Evolutionary conservation across 1,139 yeast species (phyloP).

Genomic region (Magnusiomyces ingens): DNA sequence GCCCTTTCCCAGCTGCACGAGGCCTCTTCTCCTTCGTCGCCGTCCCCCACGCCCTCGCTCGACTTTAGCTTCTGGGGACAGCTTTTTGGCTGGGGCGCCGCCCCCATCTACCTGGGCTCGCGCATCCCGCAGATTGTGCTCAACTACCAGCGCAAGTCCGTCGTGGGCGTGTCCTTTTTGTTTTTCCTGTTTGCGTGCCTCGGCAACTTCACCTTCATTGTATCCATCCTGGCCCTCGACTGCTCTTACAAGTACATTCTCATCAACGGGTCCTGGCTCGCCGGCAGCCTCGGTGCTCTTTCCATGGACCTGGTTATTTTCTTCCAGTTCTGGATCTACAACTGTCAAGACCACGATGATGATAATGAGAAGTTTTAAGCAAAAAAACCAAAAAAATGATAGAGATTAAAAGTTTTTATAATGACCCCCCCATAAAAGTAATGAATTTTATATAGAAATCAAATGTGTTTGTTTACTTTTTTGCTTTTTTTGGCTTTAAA

Average conservation of each 20-base stretch:
- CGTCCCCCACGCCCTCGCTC: slow-evolving; percentile 26
- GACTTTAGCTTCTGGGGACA: slow-evolving; percentile 75
- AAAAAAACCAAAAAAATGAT: no score
- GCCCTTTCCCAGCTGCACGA: slow-evolving; percentile 42
- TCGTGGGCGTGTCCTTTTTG: slow-evolving; percentile 88
- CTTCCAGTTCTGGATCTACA: slow-evolving; percentile 78
- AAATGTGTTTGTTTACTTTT: no score
- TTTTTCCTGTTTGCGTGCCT: slow-evolving; percentile 89
- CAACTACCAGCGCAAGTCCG: slow-evolving; percentile 76
- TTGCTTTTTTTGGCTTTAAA: no score
- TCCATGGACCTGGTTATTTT: slow-evolving; percentile 75
- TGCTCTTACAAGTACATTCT: slow-evolving; percentile 60
- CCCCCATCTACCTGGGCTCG: slow-evolving; percentile 76
- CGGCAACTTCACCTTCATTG: slow-evolving; percentile 84
- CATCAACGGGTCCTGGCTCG: slow-evolving; percentile 86
- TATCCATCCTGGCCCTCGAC: slow-evolving; percentile 68
- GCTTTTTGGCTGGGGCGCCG: slow-evolving; percentile 87
- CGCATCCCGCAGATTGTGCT: slow-evolving; percentile 82
- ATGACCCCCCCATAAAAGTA: no score
- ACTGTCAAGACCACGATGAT: slow-evolving; percentile 30
- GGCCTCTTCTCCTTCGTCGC: slow-evolving; percentile 16
- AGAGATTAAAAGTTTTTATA: no score
- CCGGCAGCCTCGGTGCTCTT: slow-evolving; percentile 87
- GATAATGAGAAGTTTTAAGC: slow-evolving; percentile 1
- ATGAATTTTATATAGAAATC: no score